Base-by-base conservation (phyloP, 1,139 yeast genomes). In the Protomyces macrosporus region DNA sequence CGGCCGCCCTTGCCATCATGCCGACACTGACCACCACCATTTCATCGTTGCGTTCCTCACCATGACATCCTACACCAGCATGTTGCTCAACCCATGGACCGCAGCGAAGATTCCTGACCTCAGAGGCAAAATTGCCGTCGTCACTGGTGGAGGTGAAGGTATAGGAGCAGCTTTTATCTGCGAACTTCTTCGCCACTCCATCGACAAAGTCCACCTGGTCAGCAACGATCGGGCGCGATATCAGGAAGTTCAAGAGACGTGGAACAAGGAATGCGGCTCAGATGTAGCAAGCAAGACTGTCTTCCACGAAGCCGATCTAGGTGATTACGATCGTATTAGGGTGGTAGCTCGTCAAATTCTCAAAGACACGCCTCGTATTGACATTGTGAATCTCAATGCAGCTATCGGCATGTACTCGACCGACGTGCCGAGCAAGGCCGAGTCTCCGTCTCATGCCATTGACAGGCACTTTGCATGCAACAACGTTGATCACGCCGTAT, bases 51-150 rank as follows among this genome's bases (percentile, higher is more conserved):
- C 23, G 23, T 2, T 23, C 23, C 23, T 23, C 5, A 42, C 9
- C 23, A 42, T 42, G 48, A n/a, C 48, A 30, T n/a, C 48, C 30
- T 42, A 42, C 10, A 32, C 48, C 5, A 42, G 48, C 23, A 42
- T 42, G 48, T 4, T 42, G 5, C 48, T 58, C 56, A 58, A 58
- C 12, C 58, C 63, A 42, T 60, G 57, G 58, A 60, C 54, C 55
- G 63, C 63, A 30, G 35, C 71, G n/a, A 75, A 78, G 63, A 79
- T 79, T 68, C 83, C 83, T 0, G 80, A 79, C 65, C 73, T 81
- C 33, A 69, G 74, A 0, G 81, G 78, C 6, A 73, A 72, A 58
- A 75, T 74, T n/a, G 70, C 69, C 23, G 56, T 68, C 42, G 68
- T 68, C 32, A 68, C 70, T 6, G 70, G 70, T 55, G 68, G 65